phyloP scores from a whole-genome alignment of 2,329 filamentous ascomycete genomes.

The Trichoderma lentiforme region DNA sequence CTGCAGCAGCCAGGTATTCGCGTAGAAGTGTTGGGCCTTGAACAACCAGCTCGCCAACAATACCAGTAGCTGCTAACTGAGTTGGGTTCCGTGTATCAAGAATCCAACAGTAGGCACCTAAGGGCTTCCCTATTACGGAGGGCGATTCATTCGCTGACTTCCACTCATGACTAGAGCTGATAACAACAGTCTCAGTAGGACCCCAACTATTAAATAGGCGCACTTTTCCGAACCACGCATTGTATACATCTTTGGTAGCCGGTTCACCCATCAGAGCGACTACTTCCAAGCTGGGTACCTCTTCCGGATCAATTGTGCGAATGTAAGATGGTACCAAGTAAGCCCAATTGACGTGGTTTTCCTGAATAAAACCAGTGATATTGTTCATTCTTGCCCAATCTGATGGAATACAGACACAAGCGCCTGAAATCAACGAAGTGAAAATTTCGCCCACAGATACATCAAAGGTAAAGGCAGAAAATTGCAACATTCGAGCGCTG shows the following conservation, averaged over 20 bases:
- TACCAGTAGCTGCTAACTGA: slow-evolving; percentile 23
- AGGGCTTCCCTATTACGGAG: not conserved
- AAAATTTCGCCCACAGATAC: slow-evolving; percentile 17
- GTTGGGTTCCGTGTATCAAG: slow-evolving; percentile 21
- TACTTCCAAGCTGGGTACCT: not conserved
- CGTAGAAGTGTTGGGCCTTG: slow-evolving; percentile 44
- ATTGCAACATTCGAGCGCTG: slow-evolving; percentile 5
- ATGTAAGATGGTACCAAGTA: not conserved
- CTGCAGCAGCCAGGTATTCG: slow-evolving; percentile 44
- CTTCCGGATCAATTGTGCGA: not conserved
- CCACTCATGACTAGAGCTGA: not conserved
- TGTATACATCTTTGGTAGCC: not conserved
- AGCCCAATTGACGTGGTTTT: not conserved
- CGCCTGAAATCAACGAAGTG: slow-evolving; percentile 15
- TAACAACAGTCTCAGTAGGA: slow-evolving; percentile 39
- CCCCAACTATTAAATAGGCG: slow-evolving; percentile 40
- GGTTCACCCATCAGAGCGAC: slow-evolving; percentile 6
- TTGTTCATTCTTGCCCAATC: slow-evolving; percentile 12
- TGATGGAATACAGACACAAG: slow-evolving; percentile 24
- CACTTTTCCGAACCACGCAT: slow-evolving; percentile 24
- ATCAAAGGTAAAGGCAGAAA: slow-evolving; percentile 21
- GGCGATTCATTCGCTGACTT: not conserved
- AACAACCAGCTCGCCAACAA: slow-evolving; percentile 33
- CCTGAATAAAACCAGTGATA: not conserved
- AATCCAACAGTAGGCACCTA: slow-evolving; percentile 23